Conservation (phyloP, 177 flowering plant species). For the Vitis hybrid region DNA sequence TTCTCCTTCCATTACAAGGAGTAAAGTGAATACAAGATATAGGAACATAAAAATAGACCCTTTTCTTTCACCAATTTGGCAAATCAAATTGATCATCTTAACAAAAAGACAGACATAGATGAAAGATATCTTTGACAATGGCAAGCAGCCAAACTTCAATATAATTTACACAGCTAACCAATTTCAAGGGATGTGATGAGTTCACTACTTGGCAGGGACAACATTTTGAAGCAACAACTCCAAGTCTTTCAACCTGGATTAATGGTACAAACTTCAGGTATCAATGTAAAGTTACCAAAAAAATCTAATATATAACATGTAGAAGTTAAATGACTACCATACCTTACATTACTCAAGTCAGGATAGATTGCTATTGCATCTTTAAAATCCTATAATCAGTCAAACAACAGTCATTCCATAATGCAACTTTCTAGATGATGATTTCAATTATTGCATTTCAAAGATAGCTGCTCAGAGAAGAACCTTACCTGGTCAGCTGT, state of each 20-base stretch:
- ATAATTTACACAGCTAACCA: background rate
- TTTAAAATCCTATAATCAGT: constrained; percentile 61
- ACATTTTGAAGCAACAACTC: constrained; percentile 55
- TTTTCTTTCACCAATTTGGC: too few species aligned
- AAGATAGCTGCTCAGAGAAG: background rate
- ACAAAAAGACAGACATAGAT: too few species aligned
- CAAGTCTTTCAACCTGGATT: constrained; percentile 64
- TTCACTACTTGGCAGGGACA: constrained; percentile 37
- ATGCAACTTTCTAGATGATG: background rate
- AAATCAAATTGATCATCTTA: too few species aligned
- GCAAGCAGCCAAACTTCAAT: too few species aligned
- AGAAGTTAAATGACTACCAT: constrained; percentile 9
- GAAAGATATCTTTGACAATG: too few species aligned
- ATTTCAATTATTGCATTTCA: background rate
- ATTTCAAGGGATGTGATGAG: background rate
- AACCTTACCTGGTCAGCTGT: constrained; percentile 80
- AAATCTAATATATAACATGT: background rate
- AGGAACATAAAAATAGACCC: too few species aligned
- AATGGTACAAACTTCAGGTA: background rate
- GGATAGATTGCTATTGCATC: constrained; percentile 86
- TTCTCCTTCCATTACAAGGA: too few species aligned
- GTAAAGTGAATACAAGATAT: too few species aligned
- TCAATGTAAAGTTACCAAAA: background rate
- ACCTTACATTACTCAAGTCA: constrained; percentile 78
- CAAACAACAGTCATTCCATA: background rate